These are phyloP conservation scores for Avena eriantha DNA, from an alignment of 176 grass and related monocot genomes.

Conservation along the genomic window DNA sequence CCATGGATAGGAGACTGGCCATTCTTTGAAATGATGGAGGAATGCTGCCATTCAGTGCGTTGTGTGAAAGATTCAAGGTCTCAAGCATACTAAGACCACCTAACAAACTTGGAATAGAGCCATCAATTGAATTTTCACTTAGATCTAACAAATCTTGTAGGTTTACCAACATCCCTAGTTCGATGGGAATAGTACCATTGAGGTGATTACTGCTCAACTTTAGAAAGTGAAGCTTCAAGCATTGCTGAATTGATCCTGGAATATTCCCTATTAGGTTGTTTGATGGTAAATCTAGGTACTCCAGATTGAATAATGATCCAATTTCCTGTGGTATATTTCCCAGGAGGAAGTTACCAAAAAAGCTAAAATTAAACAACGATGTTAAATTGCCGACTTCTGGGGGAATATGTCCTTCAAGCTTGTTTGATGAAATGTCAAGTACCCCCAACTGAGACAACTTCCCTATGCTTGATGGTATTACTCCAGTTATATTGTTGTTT, in stretches of 20 bases:
- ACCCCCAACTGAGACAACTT: not conserved
- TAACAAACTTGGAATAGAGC: not conserved
- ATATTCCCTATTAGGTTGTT: not conserved
- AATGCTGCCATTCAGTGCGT: not conserved
- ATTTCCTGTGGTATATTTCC: not conserved
- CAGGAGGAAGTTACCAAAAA: not conserved
- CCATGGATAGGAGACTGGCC: not conserved
- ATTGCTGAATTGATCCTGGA: not conserved
- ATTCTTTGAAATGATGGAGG: not conserved
- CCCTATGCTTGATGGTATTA: conserved; percentile 20
- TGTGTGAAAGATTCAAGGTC: not conserved
- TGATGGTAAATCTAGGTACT: not conserved
- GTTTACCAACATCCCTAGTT: not conserved
- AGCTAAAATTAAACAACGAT: not conserved
- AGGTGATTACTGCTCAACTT: not conserved
- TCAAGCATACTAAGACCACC: not conserved
- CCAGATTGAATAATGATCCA: not conserved
- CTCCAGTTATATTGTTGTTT: not conserved
- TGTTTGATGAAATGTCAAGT: conserved; percentile 14
- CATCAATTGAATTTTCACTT: not conserved
- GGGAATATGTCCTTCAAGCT: conserved; percentile 2
- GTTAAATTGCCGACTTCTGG: conserved; percentile 13
- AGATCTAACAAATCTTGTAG: not conserved
- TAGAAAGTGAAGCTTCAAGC: not conserved
- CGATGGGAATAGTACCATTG: not conserved